phyloP scores from a whole-genome alignment of 768 basidiomycete species.

The Piloderma croceum region DNA sequence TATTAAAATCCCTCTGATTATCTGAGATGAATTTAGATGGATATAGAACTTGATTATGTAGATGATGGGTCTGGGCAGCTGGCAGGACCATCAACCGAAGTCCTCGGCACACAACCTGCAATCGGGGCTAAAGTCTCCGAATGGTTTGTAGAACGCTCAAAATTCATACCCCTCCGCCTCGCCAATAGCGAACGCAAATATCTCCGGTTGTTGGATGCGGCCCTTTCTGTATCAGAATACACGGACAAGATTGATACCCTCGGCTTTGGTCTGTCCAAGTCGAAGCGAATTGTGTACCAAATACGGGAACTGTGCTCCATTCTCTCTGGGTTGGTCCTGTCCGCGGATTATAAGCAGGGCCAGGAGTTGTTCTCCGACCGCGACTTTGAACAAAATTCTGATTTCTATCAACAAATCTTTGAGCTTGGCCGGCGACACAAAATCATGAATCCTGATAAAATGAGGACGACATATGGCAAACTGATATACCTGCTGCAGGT shows the following conservation, averaged over 20 bases:
- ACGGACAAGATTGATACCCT: constrained; percentile 87
- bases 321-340: constrained; percentile 75
- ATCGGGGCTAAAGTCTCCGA: constrained; percentile 64
- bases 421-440: constrained; percentile 82
- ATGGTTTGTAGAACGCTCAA: constrained; percentile 80
- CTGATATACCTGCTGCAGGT: constrained; percentile 81
- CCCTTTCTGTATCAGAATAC: constrained; percentile 79
- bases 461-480: constrained; percentile 86
- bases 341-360: constrained; percentile 85
- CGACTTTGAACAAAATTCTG: constrained; percentile 74
- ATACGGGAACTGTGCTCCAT: constrained; percentile 85
- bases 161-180: constrained; percentile 76
- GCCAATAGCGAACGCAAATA: constrained; percentile 73
- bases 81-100: constrained; percentile 28
- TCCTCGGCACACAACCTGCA: constrained; percentile 52
- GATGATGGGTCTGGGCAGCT: constrained; percentile 39
- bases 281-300: constrained; percentile 83
- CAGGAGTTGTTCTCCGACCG: constrained; percentile 79
- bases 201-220: constrained; percentile 80
- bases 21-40: constrained; percentile 34
- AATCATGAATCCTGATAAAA: constrained; percentile 91
- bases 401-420: constrained; percentile 76
- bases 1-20: neutral
- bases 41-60: constrained; percentile 36
- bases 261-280: constrained; percentile 70